Evolutionary conservation across 2,329 filamentous ascomycete genomes (phyloP).

Genomic region (Colletotrichum lini): DNA sequence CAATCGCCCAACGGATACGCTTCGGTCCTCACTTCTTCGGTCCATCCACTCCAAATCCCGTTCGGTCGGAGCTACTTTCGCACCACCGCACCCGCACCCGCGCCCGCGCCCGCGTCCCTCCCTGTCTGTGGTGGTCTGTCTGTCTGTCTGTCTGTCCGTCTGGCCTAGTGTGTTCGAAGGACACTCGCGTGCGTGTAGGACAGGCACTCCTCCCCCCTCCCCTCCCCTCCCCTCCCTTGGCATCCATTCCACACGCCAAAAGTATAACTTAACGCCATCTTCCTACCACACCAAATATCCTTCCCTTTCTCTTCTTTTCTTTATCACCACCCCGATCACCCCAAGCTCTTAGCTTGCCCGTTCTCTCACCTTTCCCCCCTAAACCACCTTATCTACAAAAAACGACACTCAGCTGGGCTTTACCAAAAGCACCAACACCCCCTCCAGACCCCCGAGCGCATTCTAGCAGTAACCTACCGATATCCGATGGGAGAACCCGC

Average conservation of each 20-base stretch:
- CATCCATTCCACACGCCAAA: slow-evolving; percentile 16
- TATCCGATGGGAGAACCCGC: slow-evolving; percentile 46
- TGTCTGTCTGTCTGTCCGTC: neutral
- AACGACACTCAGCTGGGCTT: slow-evolving; percentile 28
- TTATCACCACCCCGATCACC: slow-evolving; percentile 37
- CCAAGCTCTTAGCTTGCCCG: slow-evolving; percentile 41
- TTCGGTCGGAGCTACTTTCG: slow-evolving; percentile 41
- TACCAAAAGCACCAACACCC: slow-evolving; percentile 37
- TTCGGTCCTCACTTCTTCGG: slow-evolving; percentile 42
- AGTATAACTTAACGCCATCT: slow-evolving; percentile 40
- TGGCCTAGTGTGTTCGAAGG: neutral
- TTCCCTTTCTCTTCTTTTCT: slow-evolving; percentile 8
- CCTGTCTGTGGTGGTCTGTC: neutral
- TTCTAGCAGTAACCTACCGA: slow-evolving; percentile 41
- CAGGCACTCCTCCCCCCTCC: neutral
- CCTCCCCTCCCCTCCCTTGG: slow-evolving; percentile 27
- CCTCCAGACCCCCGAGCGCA: slow-evolving; percentile 12
- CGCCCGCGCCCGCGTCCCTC: slow-evolving; percentile 3
- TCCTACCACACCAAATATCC: slow-evolving; percentile 9
- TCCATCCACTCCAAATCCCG: slow-evolving; percentile 33
- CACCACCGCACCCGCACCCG: slow-evolving; percentile 16
- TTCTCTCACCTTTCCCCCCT: slow-evolving; percentile 18
- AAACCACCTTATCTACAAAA: neutral
- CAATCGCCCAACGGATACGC: slow-evolving; percentile 20
- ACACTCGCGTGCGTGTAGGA: too few species aligned